phyloP scores from a whole-genome alignment of 1,284 basidiomycete genomes.

The Malassezia pachydermatis region DNA sequence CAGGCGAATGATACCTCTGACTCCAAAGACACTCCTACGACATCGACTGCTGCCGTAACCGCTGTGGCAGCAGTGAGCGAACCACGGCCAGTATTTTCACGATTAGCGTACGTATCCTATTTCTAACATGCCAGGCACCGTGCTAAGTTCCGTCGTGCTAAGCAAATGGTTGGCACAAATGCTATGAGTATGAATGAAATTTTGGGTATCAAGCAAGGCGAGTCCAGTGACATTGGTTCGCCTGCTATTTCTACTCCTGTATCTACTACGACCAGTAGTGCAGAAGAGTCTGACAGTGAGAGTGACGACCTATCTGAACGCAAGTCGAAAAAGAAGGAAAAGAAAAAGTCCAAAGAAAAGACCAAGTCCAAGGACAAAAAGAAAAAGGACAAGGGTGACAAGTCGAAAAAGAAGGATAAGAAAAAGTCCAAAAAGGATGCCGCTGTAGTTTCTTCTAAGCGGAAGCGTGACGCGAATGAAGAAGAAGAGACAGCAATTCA shows the following conservation, averaged over 20 bases:
- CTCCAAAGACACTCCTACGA: slow-evolving; percentile 18
- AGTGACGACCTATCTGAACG: neutral
- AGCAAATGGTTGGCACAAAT: slow-evolving; percentile 34
- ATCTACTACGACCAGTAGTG: neutral
- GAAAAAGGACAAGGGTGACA: neutral
- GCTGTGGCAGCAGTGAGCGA: slow-evolving; percentile 20
- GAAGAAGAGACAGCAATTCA: neutral
- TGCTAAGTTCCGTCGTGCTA: slow-evolving; percentile 43
- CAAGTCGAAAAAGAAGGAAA: neutral
- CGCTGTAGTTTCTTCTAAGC: neutral
- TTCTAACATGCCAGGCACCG: slow-evolving; percentile 21
- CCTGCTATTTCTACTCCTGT: neutral
- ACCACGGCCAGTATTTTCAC: slow-evolving; percentile 10
- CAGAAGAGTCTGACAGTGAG: no score
- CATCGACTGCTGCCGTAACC: neutral
- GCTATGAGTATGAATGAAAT: slow-evolving; percentile 41
- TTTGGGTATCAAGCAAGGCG: slow-evolving; percentile 25
- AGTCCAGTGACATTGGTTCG: neutral
- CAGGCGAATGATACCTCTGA: slow-evolving; percentile 34
- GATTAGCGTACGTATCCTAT: slow-evolving; percentile 18
- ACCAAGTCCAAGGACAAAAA: neutral
- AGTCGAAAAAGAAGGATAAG: slow-evolving; percentile 2
- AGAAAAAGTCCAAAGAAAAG: slow-evolving; percentile 6
- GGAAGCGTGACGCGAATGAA: neutral
- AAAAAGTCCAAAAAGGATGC: neutral